These are phyloP conservation scores for Aspergillus brasiliensis DNA, from an alignment of 2,329 filamentous ascomycete genomes.

Conservation along the genomic window DNA sequence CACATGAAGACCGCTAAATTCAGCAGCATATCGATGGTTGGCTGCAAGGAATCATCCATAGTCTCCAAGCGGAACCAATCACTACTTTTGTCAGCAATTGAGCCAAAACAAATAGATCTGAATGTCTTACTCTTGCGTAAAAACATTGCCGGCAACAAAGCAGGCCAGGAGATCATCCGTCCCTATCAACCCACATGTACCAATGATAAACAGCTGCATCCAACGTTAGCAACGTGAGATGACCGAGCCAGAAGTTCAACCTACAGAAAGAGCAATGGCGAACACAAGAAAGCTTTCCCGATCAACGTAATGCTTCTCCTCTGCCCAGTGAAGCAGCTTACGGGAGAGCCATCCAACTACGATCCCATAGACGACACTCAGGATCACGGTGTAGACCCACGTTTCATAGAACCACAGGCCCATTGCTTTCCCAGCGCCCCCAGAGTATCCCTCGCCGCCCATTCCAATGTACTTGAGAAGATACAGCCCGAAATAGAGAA, in stretches of 20 bases:
- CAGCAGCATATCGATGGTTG: slow-evolving; percentile 91
- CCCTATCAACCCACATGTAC: slow-evolving; percentile 83
- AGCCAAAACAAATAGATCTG: neutral
- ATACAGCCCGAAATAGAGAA: slow-evolving; percentile 82
- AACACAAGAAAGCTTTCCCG: slow-evolving; percentile 86
- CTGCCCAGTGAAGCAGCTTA: slow-evolving; percentile 79
- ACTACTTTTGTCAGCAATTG: slow-evolving; percentile 34
- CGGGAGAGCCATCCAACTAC: slow-evolving; percentile 79
- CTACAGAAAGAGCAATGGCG: slow-evolving; percentile 74
- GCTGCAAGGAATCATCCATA: slow-evolving; percentile 86
- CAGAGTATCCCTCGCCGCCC: slow-evolving; percentile 56
- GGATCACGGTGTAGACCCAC: slow-evolving; percentile 77
- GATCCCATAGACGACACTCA: slow-evolving; percentile 77
- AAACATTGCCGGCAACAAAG: slow-evolving; percentile 87
- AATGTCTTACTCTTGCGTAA: slow-evolving; percentile 74
- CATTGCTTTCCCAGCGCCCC: slow-evolving; percentile 68
- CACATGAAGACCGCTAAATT: slow-evolving; percentile 88
- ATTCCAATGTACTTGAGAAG: slow-evolving; percentile 73
- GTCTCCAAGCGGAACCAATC: slow-evolving; percentile 93
- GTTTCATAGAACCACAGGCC: slow-evolving; percentile 83
- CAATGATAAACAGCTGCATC: slow-evolving; percentile 72
- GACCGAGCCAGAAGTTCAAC: slow-evolving; percentile 25
- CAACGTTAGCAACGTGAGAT: slow-evolving; percentile 12
- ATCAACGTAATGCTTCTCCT: slow-evolving; percentile 79
- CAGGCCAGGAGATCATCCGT: slow-evolving; percentile 89